Evolutionary conservation across 2,329 filamentous ascomycete genomes (phyloP).

Genomic region (Cryphonectria radicalis): DNA sequence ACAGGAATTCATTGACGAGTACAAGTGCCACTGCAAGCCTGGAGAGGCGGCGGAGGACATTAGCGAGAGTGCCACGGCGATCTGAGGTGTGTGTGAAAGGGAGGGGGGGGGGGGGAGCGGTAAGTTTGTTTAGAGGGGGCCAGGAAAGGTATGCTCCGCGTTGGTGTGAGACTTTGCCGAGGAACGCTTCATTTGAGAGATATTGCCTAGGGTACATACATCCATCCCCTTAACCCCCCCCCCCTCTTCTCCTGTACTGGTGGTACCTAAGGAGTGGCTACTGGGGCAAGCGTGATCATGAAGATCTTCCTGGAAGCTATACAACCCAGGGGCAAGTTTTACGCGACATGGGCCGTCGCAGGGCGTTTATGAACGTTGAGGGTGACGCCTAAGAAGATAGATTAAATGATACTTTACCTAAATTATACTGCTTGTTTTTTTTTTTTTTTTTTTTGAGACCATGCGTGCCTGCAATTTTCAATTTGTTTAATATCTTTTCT

Average conservation of each 20-base stretch:
- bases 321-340: not conserved
- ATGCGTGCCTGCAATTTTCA: no score
- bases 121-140: not conserved
- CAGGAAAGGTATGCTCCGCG: slow-evolving; percentile 17
- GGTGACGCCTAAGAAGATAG: not conserved
- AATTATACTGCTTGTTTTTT: not conserved
- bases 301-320: not conserved
- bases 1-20: slow-evolving; percentile 63
- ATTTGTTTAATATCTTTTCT: not conserved
- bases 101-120: not conserved
- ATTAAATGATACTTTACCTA: not conserved
- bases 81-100: slow-evolving; percentile 14
- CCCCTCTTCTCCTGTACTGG: not conserved
- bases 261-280: not conserved
- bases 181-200: not conserved
- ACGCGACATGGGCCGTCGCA: not conserved
- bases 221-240: not conserved
- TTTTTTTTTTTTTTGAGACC: not conserved
- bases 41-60: slow-evolving; percentile 30
- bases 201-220: not conserved
- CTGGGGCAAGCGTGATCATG: not conserved
- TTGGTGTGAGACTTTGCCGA: not conserved
- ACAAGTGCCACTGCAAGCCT: slow-evolving; percentile 65
- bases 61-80: slow-evolving; percentile 25
- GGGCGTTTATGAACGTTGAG: not conserved